Evolutionary conservation across 2,329 filamentous ascomycete species (phyloP).

Genomic region (Zasmidium cellare): DNA sequence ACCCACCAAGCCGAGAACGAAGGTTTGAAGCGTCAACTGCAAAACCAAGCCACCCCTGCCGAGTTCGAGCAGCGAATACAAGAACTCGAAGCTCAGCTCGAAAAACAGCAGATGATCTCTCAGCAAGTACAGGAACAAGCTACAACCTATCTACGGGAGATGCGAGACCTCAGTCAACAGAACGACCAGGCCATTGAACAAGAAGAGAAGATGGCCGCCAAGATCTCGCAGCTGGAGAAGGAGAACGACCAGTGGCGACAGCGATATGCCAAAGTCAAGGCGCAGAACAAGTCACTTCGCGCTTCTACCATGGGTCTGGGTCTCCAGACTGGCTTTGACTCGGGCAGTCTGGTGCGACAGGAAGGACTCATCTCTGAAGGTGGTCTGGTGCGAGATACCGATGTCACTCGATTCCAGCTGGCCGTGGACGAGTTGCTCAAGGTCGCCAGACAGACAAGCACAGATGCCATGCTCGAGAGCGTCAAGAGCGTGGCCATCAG

Average conservation of each 20-base stretch:
- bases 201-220: conserved; percentile 74
- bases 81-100: conserved; percentile 61
- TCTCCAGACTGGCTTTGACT: conserved; percentile 55
- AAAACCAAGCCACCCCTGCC: conserved; percentile 8
- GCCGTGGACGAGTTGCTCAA: conserved; percentile 87
- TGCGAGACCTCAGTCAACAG: conserved; percentile 80
- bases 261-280: conserved; percentile 83
- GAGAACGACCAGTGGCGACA: conserved; percentile 89
- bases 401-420: conserved; percentile 93
- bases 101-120: conserved; percentile 78
- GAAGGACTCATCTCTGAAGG: conserved; percentile 59
- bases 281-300: conserved; percentile 78
- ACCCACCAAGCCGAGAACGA: conserved; percentile 15
- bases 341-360: conserved; percentile 65
- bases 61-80: conserved; percentile 63
- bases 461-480: conserved; percentile 73
- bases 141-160: conserved; percentile 80
- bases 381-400: conserved; percentile 84
- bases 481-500: conserved; percentile 84
- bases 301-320: conserved; percentile 77
- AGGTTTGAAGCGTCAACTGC: conserved; percentile 15
- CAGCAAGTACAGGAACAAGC: conserved; percentile 86
- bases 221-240: conserved; percentile 73
- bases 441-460: conserved; percentile 70
- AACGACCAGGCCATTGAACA: conserved; percentile 77